Percentiles rank a stretch among this genome's conserved stretches.
phyloP scores from a whole-genome alignment of 805 yeast species.

The Ogataea ganodermae region DNA sequence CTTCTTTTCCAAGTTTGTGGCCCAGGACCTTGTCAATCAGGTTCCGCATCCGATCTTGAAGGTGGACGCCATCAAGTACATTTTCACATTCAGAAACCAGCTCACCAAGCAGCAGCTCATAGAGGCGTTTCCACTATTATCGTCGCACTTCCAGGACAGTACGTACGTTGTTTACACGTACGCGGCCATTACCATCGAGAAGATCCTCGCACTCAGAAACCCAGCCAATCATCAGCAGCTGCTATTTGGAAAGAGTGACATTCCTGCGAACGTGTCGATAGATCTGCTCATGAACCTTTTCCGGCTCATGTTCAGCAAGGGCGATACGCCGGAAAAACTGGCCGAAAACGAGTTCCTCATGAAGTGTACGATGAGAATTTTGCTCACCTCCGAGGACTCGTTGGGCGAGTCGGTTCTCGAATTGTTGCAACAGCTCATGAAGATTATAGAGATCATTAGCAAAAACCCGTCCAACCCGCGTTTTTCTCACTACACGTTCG shows the following conservation, averaged over 20 bases:
- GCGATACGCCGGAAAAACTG: slow-evolving; percentile 78
- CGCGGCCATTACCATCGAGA: slow-evolving; percentile 90
- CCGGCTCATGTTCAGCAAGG: slow-evolving; percentile 59
- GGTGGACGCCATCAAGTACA: slow-evolving; percentile 91
- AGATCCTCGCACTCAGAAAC: slow-evolving; percentile 76
- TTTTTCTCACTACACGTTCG: slow-evolving; percentile 89
- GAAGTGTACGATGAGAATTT: slow-evolving; percentile 82
- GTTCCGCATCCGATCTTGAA: slow-evolving; percentile 73
- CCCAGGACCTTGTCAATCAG: slow-evolving; percentile 69
- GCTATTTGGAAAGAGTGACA: slow-evolving; percentile 72
- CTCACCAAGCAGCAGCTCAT: slow-evolving; percentile 80
- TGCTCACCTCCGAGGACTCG: slow-evolving; percentile 69
- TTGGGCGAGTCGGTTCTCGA: slow-evolving; percentile 49
- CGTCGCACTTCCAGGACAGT: slow-evolving; percentile 62
- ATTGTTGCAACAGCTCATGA: slow-evolving; percentile 62
- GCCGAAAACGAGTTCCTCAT: slow-evolving; percentile 95
- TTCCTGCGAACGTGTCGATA: slow-evolving; percentile 58
- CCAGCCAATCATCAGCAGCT: slow-evolving; percentile 52
- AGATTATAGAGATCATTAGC: slow-evolving; percentile 68
- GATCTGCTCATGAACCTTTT: slow-evolving; percentile 68
- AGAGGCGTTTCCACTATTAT: slow-evolving; percentile 77
- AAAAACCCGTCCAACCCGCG: slow-evolving; percentile 95
- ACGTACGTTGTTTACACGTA: slow-evolving; percentile 89
- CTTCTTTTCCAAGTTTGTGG: slow-evolving; percentile 79
- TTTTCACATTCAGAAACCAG: slow-evolving; percentile 89